Conservation (phyloP, 257 asterid genomes). For the Rehmannia glutinosa region DNA sequence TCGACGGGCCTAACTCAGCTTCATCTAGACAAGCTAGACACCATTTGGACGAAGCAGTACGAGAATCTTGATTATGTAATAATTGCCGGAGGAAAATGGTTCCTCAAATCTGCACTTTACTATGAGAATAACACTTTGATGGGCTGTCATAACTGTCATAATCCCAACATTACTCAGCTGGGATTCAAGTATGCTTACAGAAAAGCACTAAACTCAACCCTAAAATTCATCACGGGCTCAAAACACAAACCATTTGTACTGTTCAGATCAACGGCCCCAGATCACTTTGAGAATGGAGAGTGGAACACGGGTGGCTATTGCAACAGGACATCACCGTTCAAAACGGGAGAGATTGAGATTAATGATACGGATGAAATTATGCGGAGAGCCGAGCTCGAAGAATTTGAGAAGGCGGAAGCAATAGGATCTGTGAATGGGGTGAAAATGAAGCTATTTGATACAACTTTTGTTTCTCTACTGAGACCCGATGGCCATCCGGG, state of each 20-base stretch:
- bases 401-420: conserved; percentile 31
- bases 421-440: conserved; percentile 15
- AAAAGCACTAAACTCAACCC: conserved; percentile 47
- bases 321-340: conserved; percentile 56
- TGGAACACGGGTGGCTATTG: conserved; percentile 78
- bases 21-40: conserved; percentile 57
- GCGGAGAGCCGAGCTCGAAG: conserved; percentile 54
- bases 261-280: conserved; percentile 58
- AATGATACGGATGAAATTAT: conserved; percentile 28
- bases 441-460: conserved; percentile 43
- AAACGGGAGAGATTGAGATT: conserved; percentile 36
- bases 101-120: conserved; percentile 57
- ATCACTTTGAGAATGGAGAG: conserved; percentile 74
- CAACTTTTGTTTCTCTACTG: conserved; percentile 45
- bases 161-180: conserved; percentile 50
- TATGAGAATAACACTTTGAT: conserved; percentile 43
- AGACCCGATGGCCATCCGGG: conserved; percentile 93
- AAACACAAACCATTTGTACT: conserved; percentile 30
- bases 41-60: conserved; percentile 53
- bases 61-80: conserved; percentile 43
- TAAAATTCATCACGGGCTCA: conserved; percentile 30
- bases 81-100: conserved; percentile 79
- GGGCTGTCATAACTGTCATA: conserved; percentile 72
- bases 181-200: conserved; percentile 53
- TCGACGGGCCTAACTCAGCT: conserved; percentile 55